A percentile compares a stretch with the other conserved stretches of the same genome.
Conservation (phyloP, 2,329 filamentous ascomycete species). For the Emmonsia crescens region DNA sequence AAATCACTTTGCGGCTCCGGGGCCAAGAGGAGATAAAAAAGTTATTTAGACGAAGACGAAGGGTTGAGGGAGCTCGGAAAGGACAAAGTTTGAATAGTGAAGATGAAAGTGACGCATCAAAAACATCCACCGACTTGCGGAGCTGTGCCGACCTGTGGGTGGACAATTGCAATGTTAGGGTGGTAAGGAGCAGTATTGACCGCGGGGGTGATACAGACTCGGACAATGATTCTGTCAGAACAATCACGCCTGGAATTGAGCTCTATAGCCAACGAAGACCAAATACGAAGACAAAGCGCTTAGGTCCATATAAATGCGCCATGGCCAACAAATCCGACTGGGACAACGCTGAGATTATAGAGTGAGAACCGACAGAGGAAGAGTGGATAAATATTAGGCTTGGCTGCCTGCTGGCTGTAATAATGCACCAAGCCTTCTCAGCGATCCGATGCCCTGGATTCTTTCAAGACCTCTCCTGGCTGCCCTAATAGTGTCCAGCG, state of each 20-base stretch:
- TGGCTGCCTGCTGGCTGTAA: conserved; percentile 8
- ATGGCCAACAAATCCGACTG: conserved; percentile 46
- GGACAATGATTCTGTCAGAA: not conserved
- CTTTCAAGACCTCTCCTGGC: conserved; percentile 22
- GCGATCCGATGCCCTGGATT: conserved; percentile 24
- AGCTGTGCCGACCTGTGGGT: not conserved
- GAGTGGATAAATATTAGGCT: not conserved
- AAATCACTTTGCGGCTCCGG: conserved; percentile 62
- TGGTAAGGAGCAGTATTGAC: not conserved
- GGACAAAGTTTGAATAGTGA: not conserved
- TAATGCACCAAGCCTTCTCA: conserved; percentile 26
- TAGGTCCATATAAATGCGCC: conserved; percentile 11
- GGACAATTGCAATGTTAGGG: not conserved
- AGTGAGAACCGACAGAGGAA: conserved; percentile 18
- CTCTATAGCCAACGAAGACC: not conserved
- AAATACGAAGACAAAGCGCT: not conserved
- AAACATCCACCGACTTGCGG: not conserved
- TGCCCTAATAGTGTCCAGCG: conserved; percentile 26
- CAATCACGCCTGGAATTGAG: not conserved
- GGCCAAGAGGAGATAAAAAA: conserved; percentile 60
- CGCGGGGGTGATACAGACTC: not conserved
- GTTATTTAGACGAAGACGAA: conserved; percentile 48
- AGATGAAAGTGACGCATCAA: not conserved
- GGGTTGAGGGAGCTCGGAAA: conserved; percentile 16
- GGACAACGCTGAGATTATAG: conserved; percentile 37